Conservation (phyloP, 1,284 basidiomycete species). For the Apiotrichum gamsii region DNA sequence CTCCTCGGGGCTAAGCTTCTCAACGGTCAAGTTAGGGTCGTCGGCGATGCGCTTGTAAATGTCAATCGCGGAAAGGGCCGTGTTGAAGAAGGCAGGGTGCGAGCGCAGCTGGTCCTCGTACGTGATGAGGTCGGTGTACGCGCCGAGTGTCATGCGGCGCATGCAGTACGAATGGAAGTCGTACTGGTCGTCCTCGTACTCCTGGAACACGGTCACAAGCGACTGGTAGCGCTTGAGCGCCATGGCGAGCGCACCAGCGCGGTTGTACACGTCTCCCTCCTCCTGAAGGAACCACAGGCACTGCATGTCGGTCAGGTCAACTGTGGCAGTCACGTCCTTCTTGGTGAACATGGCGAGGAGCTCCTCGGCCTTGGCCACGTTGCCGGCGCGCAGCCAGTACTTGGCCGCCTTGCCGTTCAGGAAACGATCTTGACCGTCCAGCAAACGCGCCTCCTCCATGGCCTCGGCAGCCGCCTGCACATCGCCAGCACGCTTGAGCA, state of each 20-base stretch:
- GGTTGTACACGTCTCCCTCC: constrained; percentile 66
- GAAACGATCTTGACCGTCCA: constrained; percentile 95
- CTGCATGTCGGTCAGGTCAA: constrained; percentile 94
- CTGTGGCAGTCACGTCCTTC: constrained; percentile 68
- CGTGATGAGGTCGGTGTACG: constrained; percentile 70
- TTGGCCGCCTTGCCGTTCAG: constrained; percentile 92
- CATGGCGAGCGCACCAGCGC: constrained; percentile 62
- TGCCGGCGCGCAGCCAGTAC: constrained; percentile 76
- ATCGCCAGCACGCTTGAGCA: constrained; percentile 84
- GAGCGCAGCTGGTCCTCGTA: constrained; percentile 77
- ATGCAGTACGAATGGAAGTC: constrained; percentile 97
- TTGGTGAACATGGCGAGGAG: constrained; percentile 82
- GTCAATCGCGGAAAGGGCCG: constrained; percentile 66
- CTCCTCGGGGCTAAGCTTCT: constrained; percentile 41
- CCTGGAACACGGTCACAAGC: constrained; percentile 68
- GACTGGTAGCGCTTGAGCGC: constrained; percentile 83
- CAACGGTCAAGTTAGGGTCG: constrained; percentile 57
- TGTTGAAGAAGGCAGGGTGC: constrained; percentile 67
- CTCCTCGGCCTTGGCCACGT: constrained; percentile 65
- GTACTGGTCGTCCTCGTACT: constrained; percentile 92
- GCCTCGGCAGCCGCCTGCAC: constrained; percentile 64
- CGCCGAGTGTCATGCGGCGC: constrained; percentile 78
- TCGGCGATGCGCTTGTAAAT: constrained; percentile 72
- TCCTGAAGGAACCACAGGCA: constrained; percentile 81
- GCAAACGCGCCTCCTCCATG: constrained; percentile 72